A percentile compares a stretch with the other conserved stretches of the same genome.
Conservation (phyloP, 768 basidiomycete species). For the Termitomyces heimii region DNA sequence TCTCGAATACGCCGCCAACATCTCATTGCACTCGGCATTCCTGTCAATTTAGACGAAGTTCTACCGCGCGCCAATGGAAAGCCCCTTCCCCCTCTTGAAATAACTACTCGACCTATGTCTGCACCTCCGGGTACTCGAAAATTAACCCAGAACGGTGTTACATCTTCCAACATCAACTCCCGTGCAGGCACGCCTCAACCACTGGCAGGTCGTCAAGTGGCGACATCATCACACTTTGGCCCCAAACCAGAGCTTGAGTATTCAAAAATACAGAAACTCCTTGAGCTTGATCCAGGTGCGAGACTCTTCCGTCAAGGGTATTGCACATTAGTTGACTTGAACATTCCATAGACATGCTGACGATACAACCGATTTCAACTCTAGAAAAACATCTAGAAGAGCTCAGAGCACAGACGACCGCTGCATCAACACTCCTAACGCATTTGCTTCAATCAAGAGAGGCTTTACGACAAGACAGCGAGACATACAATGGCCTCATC, state of each 20-base stretch:
- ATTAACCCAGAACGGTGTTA: constrained; percentile 21
- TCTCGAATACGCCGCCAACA: constrained; percentile 89
- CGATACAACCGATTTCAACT: constrained; percentile 60
- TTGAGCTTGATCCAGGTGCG: constrained; percentile 65
- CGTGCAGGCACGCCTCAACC: constrained; percentile 48
- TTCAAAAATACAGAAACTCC: constrained; percentile 55
- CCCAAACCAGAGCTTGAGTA: constrained; percentile 71
- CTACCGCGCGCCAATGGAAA: constrained; percentile 61
- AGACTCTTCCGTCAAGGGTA: constrained; percentile 13
- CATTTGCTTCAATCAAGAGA: constrained; percentile 79
- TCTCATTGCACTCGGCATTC: constrained; percentile 86
- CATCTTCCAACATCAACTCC: constrained; percentile 35
- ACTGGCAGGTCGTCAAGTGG: constrained; percentile 22
- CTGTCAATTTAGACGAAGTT: constrained; percentile 93
- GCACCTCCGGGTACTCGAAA: constrained; percentile 65
- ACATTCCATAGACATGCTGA: constrained; percentile 53
- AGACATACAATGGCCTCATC: constrained; percentile 87
- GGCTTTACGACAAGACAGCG: constrained; percentile 78
- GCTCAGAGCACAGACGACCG: constrained; percentile 65
- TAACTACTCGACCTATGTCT: constrained; percentile 77
- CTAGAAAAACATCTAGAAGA: constrained; percentile 66
- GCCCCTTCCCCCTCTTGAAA: constrained; percentile 72
- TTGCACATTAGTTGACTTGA: background rate
- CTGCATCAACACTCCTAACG: constrained; percentile 71
- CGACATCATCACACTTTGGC: constrained; percentile 49